Evolutionary conservation across 192 early-diverging fungal species (phyloP), one percentile per base, ranked within the genome.

Genomic region (Coemansia sp.): DNA sequence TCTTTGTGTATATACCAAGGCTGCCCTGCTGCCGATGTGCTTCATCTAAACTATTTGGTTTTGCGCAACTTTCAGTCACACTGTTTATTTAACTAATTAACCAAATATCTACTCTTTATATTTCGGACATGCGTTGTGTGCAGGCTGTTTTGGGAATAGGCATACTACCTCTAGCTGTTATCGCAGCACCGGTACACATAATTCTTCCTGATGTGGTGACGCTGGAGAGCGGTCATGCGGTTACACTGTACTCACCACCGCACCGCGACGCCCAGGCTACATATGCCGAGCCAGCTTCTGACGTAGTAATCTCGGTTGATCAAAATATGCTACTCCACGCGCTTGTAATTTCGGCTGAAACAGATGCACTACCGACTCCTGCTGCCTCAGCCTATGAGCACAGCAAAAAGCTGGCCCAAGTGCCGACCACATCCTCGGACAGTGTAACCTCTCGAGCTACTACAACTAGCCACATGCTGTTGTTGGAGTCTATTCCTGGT

Each of bases 171-270:
- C 35, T 57, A 9, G 52, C 59, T 41, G 65, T 51, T 18, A 9
- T 58, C 26, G 55, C 68, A 16, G 53, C 58, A 2, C 69, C 69
- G 9, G 62, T 74, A 24, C 65, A 74, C 22, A 61, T 74, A 24
- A n/a, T 74, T 7, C 54, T 74, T 13, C 72, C 72, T 0, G 66
- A 74, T 32, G 58, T 74, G 35, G 72, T 74, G 22, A 68, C 72
- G 2, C 61, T 74, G 27, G 65, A 62, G 2, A 56, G 49, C 12
- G 61, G 61, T 12, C 59, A 55, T 43, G 53, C 58, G 6, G 22
- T 74, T 10, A 74, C 72, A 1, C 62, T 74, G 9, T 74, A 64
- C 24, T 62, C 72, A 4, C 58, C 72, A 3, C 72, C 60, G 18
- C 13, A 35, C 5, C 9, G 22, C 62, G 9, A 43, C 29, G 7